phyloP scores from a whole-genome alignment of 2,329 filamentous ascomycete genomes.

The Fusarium sp. region DNA sequence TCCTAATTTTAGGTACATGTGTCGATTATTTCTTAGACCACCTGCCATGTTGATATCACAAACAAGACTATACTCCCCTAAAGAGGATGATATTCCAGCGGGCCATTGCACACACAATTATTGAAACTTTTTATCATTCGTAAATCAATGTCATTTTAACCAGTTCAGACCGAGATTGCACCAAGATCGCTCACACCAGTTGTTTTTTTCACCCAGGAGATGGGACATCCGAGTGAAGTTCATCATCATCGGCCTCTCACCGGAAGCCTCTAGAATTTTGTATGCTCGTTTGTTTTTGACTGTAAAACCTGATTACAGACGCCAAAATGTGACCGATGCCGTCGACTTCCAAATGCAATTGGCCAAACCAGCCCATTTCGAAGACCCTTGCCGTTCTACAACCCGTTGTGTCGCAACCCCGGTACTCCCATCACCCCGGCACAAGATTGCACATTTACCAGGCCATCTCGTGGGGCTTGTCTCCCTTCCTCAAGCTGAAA shows the following conservation, averaged over 20 bases:
- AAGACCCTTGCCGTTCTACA: constrained; percentile 63
- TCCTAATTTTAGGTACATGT: too few relatives aligned
- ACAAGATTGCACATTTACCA: constrained; percentile 77
- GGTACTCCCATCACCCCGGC: constrained; percentile 50
- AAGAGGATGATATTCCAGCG: constrained; percentile 10
- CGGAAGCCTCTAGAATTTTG: constrained; percentile 56
- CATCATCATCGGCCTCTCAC: constrained; percentile 54
- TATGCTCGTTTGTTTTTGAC: constrained; percentile 67
- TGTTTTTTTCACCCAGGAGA: constrained; percentile 40
- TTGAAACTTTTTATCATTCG: constrained; percentile 30
- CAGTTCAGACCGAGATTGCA: constrained; percentile 21
- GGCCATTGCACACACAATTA: constrained; percentile 27
- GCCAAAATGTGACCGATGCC: constrained; percentile 76
- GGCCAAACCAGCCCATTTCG: constrained; percentile 72
- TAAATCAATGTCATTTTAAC: constrained; percentile 41
- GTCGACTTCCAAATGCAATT: constrained; percentile 77
- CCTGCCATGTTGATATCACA: constrained; percentile 13
- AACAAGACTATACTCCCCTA: not conserved
- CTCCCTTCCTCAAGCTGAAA: constrained; percentile 99
- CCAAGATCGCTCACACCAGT: constrained; percentile 34
- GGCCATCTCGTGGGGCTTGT: constrained; percentile 99
- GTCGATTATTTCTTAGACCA: too few relatives aligned
- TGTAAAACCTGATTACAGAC: constrained; percentile 77
- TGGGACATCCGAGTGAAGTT: constrained; percentile 47
- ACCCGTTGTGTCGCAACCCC: constrained; percentile 57